These are phyloP conservation scores for Paecilomyces variotii DNA, from an alignment of 2,329 filamentous ascomycete genomes.

Conservation along the genomic window DNA sequence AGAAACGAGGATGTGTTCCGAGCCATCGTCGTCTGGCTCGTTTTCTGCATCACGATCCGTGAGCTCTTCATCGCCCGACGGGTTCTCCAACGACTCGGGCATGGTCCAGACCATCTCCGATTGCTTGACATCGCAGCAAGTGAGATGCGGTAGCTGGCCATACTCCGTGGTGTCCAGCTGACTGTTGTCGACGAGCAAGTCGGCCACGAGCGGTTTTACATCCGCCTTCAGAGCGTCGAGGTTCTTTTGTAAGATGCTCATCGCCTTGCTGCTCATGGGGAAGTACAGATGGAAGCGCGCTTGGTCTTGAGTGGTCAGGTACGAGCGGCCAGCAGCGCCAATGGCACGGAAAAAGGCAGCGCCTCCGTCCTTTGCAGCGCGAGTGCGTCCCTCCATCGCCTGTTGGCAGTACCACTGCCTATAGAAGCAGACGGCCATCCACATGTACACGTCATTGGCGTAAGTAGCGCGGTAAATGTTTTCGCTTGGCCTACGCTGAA, in stretches of 20 bases:
- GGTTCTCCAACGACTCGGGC: slow-evolving; percentile 8
- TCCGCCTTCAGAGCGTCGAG: slow-evolving; percentile 31
- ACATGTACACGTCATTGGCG: slow-evolving; percentile 42
- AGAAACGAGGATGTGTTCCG: background rate
- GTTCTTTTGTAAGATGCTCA: slow-evolving; percentile 17
- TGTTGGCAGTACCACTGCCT: slow-evolving; percentile 40
- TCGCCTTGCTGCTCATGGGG: slow-evolving; percentile 19
- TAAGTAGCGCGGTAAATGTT: slow-evolving; percentile 36
- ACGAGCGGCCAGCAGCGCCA: slow-evolving; percentile 30
- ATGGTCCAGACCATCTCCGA: slow-evolving; percentile 35
- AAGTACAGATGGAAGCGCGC: slow-evolving; percentile 18
- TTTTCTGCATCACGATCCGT: background rate
- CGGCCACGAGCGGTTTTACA: slow-evolving; percentile 23
- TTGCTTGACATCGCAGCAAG: slow-evolving; percentile 34
- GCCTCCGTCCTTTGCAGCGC: slow-evolving; percentile 37
- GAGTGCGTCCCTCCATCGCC: slow-evolving; percentile 31
- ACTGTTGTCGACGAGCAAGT: slow-evolving; percentile 31
- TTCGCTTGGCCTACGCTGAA: slow-evolving; percentile 22
- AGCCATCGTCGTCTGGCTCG: background rate
- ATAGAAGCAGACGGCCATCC: slow-evolving; percentile 42
- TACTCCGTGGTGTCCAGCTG: slow-evolving; percentile 31
- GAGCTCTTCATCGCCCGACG: slow-evolving; percentile 2
- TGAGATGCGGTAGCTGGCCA: slow-evolving; percentile 33
- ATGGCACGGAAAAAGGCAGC: slow-evolving; percentile 38
- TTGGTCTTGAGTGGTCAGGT: slow-evolving; percentile 31